Conservation (phyloP, 2,329 filamentous ascomycete genomes). For the Diaporthe sp. region DNA sequence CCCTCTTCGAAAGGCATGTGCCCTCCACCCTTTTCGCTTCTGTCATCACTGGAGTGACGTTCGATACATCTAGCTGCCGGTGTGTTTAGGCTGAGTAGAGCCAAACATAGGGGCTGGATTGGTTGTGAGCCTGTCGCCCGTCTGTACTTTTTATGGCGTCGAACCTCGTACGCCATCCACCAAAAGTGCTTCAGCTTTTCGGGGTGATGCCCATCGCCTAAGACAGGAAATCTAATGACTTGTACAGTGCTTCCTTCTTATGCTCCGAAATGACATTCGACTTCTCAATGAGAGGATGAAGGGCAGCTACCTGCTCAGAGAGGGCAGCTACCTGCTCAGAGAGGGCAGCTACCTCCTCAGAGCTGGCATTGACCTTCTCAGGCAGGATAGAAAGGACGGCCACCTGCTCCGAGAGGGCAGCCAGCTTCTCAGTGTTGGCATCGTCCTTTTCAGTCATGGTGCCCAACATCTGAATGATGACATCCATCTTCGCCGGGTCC, state of each 20-base stretch:
- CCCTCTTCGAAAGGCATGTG: too few species aligned
- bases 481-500: not conserved
- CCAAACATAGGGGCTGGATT: too few species aligned
- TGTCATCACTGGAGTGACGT: too few species aligned
- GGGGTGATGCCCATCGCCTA: not conserved
- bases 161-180: too few species aligned
- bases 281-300: not conserved
- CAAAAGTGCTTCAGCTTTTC: too few species aligned
- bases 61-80: too few species aligned
- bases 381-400: not conserved
- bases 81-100: too few species aligned
- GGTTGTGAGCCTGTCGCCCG: too few species aligned
- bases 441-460: not conserved
- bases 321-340: not conserved
- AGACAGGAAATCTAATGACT: not conserved
- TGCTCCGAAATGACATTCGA: not conserved
- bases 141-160: too few species aligned
- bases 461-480: not conserved
- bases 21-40: too few species aligned
- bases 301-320: not conserved
- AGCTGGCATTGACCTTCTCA: not conserved
- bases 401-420: not conserved
- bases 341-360: not conserved
- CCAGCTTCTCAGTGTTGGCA: not conserved
- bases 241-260: not conserved